Base-by-base conservation (phyloP, 2,329 filamentous ascomycete species). In the Trichophyton verrucosum region DNA sequence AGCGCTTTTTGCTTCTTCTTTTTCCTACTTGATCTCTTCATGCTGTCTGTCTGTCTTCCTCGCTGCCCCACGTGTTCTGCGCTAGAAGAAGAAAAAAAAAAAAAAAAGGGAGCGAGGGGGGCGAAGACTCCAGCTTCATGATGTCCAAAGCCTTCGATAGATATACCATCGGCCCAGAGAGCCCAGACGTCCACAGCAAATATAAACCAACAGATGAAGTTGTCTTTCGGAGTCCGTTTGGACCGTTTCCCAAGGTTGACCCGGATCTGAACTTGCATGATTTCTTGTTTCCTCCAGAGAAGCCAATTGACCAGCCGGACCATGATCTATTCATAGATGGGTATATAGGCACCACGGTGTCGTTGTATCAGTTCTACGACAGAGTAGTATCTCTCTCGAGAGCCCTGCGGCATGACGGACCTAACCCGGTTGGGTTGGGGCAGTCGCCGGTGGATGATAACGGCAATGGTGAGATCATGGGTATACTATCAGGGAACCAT, bases 241-340 rank as follows among this genome's bases (percentile, higher is more conserved):
- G 62, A 9, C 60, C 60, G 20, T 61, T 63, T 44, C 61, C 61
- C 22, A 60, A 63, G 59, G 22, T 61, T 8, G 56, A 56, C 20
- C 47, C 58, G 6, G 53, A 59, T 51, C 30, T 63, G 44, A 61
- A 61, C 17, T 15, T 63, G 22, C 61, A 63, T 53, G 59, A 63
- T 4, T 63, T 61, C 36, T 51, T 57, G 27, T 63, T 63, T 33
- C 62, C 60, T 8, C 62, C 40, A 30, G 30, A 55, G 24, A 53
- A 60, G 8, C 49, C 60, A 9, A 30, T 63, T 33, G 22, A 59
- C 8, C 30, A 8, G 11, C 38, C 56, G 2, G 62, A 63, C 51
- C 60, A 63, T 27, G 62, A 61, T 38, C 62, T 61, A 6, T 63
- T 60, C 51, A 61, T 63, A 24, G 62, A 63, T 47, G 62, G 38